phyloP scores from a whole-genome alignment of 352 stramenopile genomes.

The Phytophthora quininea region DNA sequence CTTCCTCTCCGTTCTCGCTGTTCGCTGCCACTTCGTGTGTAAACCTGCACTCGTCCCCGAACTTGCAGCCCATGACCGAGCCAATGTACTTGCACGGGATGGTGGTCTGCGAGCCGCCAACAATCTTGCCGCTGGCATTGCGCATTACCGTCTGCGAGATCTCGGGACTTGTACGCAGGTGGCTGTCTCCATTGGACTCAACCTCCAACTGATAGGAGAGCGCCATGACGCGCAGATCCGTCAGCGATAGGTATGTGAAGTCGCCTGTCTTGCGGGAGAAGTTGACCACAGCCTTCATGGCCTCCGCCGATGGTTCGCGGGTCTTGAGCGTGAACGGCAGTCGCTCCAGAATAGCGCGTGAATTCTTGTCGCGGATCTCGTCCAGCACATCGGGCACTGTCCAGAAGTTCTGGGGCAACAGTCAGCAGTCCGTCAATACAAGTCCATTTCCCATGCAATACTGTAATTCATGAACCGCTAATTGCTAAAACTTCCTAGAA shows the following conservation, averaged over 20 bases:
- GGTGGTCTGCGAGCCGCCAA: constrained; percentile 49
- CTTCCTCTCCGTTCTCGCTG: constrained; percentile 22
- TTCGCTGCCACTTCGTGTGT: constrained; percentile 59
- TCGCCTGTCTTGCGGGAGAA: constrained; percentile 89
- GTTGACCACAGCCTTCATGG: constrained; percentile 78
- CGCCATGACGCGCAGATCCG: constrained; percentile 88
- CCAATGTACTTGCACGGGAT: constrained; percentile 85
- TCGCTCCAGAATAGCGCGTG: constrained; percentile 67
- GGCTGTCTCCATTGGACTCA: constrained; percentile 68
- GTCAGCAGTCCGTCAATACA: too few relatives aligned
- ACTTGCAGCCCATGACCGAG: constrained; percentile 81
- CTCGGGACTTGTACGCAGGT: constrained; percentile 77
- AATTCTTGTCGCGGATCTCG: constrained; percentile 86
- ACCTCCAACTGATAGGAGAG: constrained; percentile 87
- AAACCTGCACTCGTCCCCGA: constrained; percentile 81
- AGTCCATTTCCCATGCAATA: too few relatives aligned
- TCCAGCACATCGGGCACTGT: constrained; percentile 84
- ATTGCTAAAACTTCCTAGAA: constrained; percentile 1
- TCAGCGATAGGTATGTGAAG: constrained; percentile 85
- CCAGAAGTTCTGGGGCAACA: constrained; percentile 72
- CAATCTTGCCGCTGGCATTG: constrained; percentile 69
- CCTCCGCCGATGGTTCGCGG: constrained; percentile 80
- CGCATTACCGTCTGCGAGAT: constrained; percentile 69
- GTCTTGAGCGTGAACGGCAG: constrained; percentile 81
- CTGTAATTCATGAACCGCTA: neutral